Base-by-base conservation (phyloP, 2,329 filamentous ascomycete species). In the Colletotrichum aenigma region DNA sequence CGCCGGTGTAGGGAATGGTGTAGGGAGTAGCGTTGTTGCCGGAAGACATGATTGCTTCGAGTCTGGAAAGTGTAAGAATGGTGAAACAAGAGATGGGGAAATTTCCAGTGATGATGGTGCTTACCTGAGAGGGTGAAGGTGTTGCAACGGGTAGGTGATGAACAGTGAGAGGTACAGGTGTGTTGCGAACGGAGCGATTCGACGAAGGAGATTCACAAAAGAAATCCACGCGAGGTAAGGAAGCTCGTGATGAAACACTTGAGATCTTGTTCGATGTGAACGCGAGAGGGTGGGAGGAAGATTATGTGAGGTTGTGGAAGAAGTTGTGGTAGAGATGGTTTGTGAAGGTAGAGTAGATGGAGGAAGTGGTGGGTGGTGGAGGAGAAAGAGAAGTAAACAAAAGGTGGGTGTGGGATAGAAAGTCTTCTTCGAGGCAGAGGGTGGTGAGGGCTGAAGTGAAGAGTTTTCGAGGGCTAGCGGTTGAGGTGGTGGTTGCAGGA, bases 1-100 rank as follows among this genome's bases (percentile, higher is more conserved):
- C 75, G 21, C 80, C 79, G 10, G 78, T 81, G 76, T 81, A 81
- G 24, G 81, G 80, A 18, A 79, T 77, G 16, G 80, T 81, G 71
- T 81, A 81, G 3, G 80, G 81, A 55, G 77, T 79, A 60, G 78
- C 78, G n/a, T 78, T 75, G 28, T 71, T 71, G 43, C 43, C n/a
- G 18, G 56, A 70, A 62, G 67, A 70, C 67, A 70, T 70, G 56
- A 52, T 70, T 36, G 26, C 34, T 30, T 15, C n/a, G 16, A 48
- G 60, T 61, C 66, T 60, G 36, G 64, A 36, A 48, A 73, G 77
- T 64, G 43, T 64, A 16, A 64, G 61, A 43, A 64, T 26, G 16
- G 18, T n/a, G 61, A 24, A 6, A 21, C 21, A 21, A 61, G 15
- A 26, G 16, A 64, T 21, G n/a, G 12, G 43, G 43, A 43, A 64